These are phyloP conservation scores for Mycena floridula DNA, from an alignment of 768 basidiomycete genomes.

Conservation along the genomic window DNA sequence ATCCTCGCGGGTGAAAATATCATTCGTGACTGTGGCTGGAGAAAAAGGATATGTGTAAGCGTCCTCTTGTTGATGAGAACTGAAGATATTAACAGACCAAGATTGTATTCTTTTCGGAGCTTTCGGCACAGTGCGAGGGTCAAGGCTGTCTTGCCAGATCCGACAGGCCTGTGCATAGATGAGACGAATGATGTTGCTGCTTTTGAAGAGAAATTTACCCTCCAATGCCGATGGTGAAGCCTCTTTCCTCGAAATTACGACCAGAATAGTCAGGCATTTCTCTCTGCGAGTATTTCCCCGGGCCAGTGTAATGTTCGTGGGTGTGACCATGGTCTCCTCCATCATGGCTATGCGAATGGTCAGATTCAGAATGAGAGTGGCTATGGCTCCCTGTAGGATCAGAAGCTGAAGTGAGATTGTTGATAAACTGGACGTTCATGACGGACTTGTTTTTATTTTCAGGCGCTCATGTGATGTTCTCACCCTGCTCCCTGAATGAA, in stretches of 20 bases:
- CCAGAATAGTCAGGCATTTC: conserved; percentile 85
- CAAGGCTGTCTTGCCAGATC: conserved; percentile 94
- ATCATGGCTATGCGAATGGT: conserved; percentile 46
- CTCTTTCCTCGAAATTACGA: conserved; percentile 87
- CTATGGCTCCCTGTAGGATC: conserved; percentile 22
- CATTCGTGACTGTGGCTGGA: conserved; percentile 94
- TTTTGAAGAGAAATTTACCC: conserved; percentile 45
- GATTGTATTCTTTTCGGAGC: conserved; percentile 81
- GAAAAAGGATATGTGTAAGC: conserved; percentile 2
- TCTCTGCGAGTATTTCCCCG: conserved; percentile 91
- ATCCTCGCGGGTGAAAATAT: conserved; percentile 97
- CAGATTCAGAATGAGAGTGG: conserved; percentile 53
- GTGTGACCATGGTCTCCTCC: conserved; percentile 88
- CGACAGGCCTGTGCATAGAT: conserved; percentile 70
- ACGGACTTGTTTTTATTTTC: no score
- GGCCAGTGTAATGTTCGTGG: conserved; percentile 87
- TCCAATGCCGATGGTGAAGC: conserved; percentile 97
- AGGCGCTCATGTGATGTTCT: no score
- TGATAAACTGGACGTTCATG: conserved; percentile 74
- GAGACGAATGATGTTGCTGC: conserved; percentile 2
- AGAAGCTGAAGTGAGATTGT: conserved; percentile 43
- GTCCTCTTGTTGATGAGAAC: not conserved
- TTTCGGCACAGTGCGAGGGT: conserved; percentile 84
- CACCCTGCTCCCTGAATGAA: no score
- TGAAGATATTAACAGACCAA: conserved; percentile 49